A percentile compares a stretch with the other conserved stretches of the same genome.
Conservation (phyloP, 2,329 filamentous ascomycete species). For the Stemphylium lycopersici region DNA sequence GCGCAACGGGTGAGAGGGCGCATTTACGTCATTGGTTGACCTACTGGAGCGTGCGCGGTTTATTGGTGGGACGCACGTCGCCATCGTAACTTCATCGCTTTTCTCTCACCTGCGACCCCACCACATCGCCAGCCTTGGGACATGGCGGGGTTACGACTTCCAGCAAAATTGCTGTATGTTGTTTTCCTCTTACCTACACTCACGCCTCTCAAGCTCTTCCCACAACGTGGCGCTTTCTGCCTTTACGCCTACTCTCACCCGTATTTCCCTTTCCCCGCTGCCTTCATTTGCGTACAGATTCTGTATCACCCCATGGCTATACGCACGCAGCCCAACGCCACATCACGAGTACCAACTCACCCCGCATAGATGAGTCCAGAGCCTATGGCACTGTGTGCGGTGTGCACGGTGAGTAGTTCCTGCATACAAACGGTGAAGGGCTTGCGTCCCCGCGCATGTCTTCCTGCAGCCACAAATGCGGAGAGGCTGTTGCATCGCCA, state of each 20-base stretch:
- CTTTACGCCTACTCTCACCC: slow-evolving; percentile 8
- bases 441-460: slow-evolving; percentile 5
- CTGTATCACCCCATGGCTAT: slow-evolving; percentile 11
- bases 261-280: slow-evolving; percentile 11
- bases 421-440: slow-evolving; percentile 26
- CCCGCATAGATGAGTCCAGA: slow-evolving; percentile 13
- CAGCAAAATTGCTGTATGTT: not conserved
- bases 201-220: not conserved
- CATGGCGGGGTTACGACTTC: slow-evolving; percentile 1
- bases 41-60: slow-evolving; percentile 15
- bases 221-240: not conserved
- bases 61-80: slow-evolving; percentile 14
- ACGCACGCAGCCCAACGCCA: slow-evolving; percentile 16
- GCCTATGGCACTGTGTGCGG: slow-evolving; percentile 20
- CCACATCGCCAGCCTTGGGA: not conserved
- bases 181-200: not conserved
- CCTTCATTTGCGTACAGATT: not conserved
- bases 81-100: slow-evolving; percentile 7
- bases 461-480: slow-evolving; percentile 4
- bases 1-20: slow-evolving; percentile 16
- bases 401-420: slow-evolving; percentile 17
- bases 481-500: not conserved
- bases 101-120: slow-evolving; percentile 7
- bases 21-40: slow-evolving; percentile 31
- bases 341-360: slow-evolving; percentile 14